These are phyloP conservation scores for Pestalotiopsis sp. DNA, from an alignment of 2,329 filamentous ascomycete genomes.

Conservation along the genomic window DNA sequence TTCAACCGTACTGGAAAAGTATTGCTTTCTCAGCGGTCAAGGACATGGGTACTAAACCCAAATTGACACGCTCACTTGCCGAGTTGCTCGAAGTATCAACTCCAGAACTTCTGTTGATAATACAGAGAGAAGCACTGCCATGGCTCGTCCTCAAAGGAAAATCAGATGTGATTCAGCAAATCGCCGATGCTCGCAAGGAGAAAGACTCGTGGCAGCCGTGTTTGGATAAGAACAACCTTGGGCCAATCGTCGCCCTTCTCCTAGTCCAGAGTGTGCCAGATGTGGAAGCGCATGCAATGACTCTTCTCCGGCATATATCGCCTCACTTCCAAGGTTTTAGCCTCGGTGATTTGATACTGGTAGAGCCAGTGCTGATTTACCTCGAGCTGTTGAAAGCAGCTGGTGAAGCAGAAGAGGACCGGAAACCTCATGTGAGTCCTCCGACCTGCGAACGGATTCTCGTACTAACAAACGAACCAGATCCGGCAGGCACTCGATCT, in stretches of 20 bases:
- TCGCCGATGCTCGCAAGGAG: conserved; percentile 77
- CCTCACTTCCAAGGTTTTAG: conserved; percentile 68
- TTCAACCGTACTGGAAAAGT: conserved; percentile 87
- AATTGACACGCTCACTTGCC: conserved; percentile 78
- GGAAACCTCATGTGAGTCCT: conserved; percentile 57
- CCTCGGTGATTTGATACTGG: conserved; percentile 70
- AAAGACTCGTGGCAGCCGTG: conserved; percentile 60
- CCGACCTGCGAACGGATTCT: not conserved
- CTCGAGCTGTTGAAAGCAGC: conserved; percentile 82
- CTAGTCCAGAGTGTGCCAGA: conserved; percentile 59
- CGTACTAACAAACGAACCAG: conserved; percentile 37
- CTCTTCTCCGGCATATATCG: conserved; percentile 69
- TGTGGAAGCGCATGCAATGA: conserved; percentile 68
- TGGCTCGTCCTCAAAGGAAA: conserved; percentile 81
- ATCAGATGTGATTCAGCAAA: conserved; percentile 76
- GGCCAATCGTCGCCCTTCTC: conserved; percentile 60
- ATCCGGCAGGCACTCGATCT: conserved; percentile 49
- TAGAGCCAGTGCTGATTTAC: conserved; percentile 75
- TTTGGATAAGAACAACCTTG: conserved; percentile 59
- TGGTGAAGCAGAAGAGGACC: conserved; percentile 65
- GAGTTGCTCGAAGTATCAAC: conserved; percentile 79
- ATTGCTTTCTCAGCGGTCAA: conserved; percentile 82
- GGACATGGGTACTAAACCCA: conserved; percentile 78
- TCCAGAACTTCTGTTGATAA: conserved; percentile 71
- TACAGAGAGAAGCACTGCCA: conserved; percentile 82